Evolutionary conservation across 2,329 filamentous ascomycete species (phyloP).

Genomic region (Colletotrichum cereale): DNA sequence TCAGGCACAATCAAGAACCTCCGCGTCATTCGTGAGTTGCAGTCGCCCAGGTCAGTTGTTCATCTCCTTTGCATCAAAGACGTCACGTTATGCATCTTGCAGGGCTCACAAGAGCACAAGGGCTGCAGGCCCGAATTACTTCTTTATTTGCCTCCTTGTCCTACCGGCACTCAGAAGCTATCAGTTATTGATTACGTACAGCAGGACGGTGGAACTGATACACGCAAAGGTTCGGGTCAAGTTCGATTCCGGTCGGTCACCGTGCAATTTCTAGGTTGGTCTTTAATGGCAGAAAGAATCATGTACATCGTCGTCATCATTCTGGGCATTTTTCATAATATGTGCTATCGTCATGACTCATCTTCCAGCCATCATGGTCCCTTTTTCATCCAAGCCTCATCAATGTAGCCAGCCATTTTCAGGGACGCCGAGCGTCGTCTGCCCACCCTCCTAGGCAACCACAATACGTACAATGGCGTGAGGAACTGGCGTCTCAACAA

Average conservation of each 20-base stretch:
- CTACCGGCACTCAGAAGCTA: background rate
- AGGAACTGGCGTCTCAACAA: background rate
- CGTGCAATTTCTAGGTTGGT: background rate
- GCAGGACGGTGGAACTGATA: background rate
- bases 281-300: background rate
- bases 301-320: constrained; percentile 27
- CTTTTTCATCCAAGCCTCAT: constrained; percentile 3
- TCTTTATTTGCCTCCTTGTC: background rate
- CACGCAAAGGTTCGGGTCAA: background rate
- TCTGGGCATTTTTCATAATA: constrained; percentile 28
- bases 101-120: background rate
- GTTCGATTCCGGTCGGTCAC: background rate
- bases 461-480: background rate
- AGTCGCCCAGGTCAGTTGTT: background rate
- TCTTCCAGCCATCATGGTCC: constrained; percentile 2
- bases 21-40: background rate
- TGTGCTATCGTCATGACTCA: constrained; percentile 27
- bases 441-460: background rate
- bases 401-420: constrained; percentile 13
- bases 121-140: background rate
- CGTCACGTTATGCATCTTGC: background rate
- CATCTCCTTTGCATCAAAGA: background rate
- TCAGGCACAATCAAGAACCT: background rate
- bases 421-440: constrained; percentile 5
- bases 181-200: too few relatives aligned